Percentiles rank a stretch among this genome's conserved stretches.
Conservation (phyloP, 129 eudicot genomes). For the Rutidosis leptorrhynchoides region DNA sequence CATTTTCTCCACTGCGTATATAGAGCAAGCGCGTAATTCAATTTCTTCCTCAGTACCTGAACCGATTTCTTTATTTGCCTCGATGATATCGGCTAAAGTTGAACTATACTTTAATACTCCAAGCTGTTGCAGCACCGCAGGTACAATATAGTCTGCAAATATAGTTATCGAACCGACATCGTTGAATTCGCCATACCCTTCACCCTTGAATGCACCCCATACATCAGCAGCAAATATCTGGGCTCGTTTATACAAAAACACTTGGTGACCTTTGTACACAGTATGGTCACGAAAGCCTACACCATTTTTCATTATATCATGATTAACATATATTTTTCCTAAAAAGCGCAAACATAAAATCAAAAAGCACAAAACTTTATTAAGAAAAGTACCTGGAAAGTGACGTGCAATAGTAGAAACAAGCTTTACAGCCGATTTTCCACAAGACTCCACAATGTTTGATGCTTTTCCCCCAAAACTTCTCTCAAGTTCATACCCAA, state of each 20-base stretch:
- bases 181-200: conserved; percentile 72
- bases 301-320: background rate
- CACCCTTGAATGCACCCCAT: conserved; percentile 92
- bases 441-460: conserved; percentile 68
- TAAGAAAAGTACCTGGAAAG: conserved; percentile 61
- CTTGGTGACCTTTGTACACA: conserved; percentile 89
- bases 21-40: conserved; percentile 80
- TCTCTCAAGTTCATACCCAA: conserved; percentile 75
- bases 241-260: conserved; percentile 81
- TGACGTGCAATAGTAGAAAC: conserved; percentile 70
- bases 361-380: background rate
- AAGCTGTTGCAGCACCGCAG: conserved; percentile 87
- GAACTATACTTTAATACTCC: conserved; percentile 77
- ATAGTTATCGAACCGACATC: conserved; percentile 72
- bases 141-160: conserved; percentile 90
- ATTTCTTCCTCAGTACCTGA: conserved; percentile 93
- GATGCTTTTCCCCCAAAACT: conserved; percentile 88
- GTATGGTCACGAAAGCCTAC: conserved; percentile 90
- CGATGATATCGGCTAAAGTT: conserved; percentile 41
- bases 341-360: background rate
- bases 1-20: conserved; percentile 84
- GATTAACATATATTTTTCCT: background rate
- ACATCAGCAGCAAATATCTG: conserved; percentile 91
- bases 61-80: conserved; percentile 49
- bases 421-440: conserved; percentile 76